phyloP scores from a whole-genome alignment of 495 filamentous ascomycete genomes.

The Terfezia boudieri region DNA sequence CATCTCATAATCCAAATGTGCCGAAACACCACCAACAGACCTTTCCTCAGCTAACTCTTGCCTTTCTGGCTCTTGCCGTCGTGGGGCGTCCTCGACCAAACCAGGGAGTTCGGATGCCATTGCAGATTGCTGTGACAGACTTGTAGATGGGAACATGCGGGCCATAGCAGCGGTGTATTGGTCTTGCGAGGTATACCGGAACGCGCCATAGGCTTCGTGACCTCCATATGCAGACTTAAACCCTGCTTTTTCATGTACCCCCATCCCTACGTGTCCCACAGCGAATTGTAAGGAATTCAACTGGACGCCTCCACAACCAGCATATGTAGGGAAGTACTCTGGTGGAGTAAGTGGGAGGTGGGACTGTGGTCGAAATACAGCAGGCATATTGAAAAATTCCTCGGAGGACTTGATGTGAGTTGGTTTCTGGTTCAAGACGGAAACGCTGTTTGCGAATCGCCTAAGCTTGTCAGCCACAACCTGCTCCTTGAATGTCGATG shows the following conservation, averaged over 20 bases:
- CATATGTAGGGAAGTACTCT: conserved; percentile 13
- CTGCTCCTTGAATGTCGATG: conserved; percentile 3
- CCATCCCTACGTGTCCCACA: conserved; percentile 10
- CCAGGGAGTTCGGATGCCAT: background rate
- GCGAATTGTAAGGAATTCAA: conserved; percentile 12
- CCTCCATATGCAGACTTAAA: conserved; percentile 1
- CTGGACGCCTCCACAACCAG: conserved; percentile 4
- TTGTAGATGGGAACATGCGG: background rate
- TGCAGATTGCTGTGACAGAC: background rate
- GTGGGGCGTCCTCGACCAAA: conserved; percentile 3
- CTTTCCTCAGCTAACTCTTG: conserved; percentile 18
- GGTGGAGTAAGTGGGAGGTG: conserved; percentile 17
- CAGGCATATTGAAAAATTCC: conserved; percentile 10
- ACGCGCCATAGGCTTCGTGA: background rate
- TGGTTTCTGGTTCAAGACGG: conserved; percentile 2
- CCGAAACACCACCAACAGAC: conserved; percentile 59
- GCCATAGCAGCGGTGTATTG: background rate
- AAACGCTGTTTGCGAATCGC: conserved; percentile 10
- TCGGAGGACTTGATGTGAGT: conserved; percentile 3
- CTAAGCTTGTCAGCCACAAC: conserved; percentile 17
- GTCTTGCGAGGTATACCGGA: background rate
- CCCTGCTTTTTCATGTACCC: conserved; percentile 10
- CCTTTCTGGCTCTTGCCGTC: conserved; percentile 9
- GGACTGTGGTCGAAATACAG: conserved; percentile 12
- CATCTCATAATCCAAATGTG: conserved; percentile 95